Percentiles rank a stretch among this genome's conserved stretches.
Evolutionary conservation across 345 rosid genomes (phyloP).

Genomic region (thale cress (Arabidopsis thaliana)): DNA sequence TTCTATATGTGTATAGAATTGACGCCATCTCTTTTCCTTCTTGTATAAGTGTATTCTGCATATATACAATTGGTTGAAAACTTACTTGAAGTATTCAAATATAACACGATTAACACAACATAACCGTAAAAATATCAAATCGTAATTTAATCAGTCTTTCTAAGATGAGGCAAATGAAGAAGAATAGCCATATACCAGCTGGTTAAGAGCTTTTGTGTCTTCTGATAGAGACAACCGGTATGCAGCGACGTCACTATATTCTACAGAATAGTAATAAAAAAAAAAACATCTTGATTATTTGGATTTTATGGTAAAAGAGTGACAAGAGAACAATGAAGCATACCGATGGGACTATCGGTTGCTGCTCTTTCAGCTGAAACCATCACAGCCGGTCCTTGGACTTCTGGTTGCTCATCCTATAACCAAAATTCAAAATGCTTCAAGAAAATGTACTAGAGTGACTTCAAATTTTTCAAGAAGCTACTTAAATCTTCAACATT

Average conservation of each 20-base stretch:
- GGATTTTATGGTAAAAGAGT: not conserved
- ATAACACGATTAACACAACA: not conserved
- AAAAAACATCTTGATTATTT: not conserved
- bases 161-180: constrained; percentile 15
- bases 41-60: constrained; percentile 86
- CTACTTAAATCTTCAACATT: constrained; percentile 22
- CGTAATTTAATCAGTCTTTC: not conserved
- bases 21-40: constrained; percentile 99
- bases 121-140: constrained; percentile 29
- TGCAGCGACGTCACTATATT: constrained; percentile 91
- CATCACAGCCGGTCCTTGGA: constrained; percentile 88
- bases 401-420: constrained; percentile 95
- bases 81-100: not conserved
- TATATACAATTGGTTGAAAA: constrained; percentile 12
- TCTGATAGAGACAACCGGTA: constrained; percentile 91
- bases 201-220: constrained; percentile 98
- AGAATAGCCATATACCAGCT: constrained; percentile 62
- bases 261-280: constrained; percentile 46
- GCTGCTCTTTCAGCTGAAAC: constrained; percentile 88
- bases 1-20: constrained; percentile 93
- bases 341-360: constrained; percentile 87
- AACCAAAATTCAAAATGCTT: constrained; percentile 8
- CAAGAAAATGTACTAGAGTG: not conserved
- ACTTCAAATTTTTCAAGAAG: constrained; percentile 6
- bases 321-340: not conserved